phyloP scores from a whole-genome alignment of 345 rosid genomes.

The Aquilaria yunnanensis region DNA sequence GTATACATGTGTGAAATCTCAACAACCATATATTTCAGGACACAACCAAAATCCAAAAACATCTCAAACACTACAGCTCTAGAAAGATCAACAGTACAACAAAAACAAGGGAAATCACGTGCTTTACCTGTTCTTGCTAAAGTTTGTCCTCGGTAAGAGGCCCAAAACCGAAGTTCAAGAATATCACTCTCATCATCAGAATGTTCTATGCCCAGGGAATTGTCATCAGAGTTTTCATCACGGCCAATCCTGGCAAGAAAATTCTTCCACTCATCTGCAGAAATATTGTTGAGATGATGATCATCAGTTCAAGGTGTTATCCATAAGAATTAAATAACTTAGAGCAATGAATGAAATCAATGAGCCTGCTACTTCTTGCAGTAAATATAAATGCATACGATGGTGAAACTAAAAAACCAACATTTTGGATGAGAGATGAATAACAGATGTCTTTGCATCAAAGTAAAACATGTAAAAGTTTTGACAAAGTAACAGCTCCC shows the following conservation, averaged over 20 bases:
- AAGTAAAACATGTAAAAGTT: too few relatives aligned
- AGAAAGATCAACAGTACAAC: neutral
- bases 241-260: conserved; percentile 97
- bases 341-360: neutral
- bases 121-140: conserved; percentile 83
- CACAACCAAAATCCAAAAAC: too few relatives aligned
- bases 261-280: conserved; percentile 94
- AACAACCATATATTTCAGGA: too few relatives aligned
- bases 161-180: conserved; percentile 99
- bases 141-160: conserved; percentile 97
- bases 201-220: conserved; percentile 68
- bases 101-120: neutral
- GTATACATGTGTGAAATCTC: too few relatives aligned
- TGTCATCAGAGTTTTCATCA: conserved; percentile 94
- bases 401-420: neutral
- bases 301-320: neutral
- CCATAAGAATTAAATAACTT: neutral
- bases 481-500: too few relatives aligned
- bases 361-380: too few relatives aligned
- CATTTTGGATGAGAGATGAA: neutral
- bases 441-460: too few relatives aligned
- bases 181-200: conserved; percentile 56
- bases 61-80: too few relatives aligned
- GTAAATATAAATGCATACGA: neutral
- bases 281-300: conserved; percentile 11